A percentile compares a stretch with the other conserved stretches of the same genome.
phyloP scores from a whole-genome alignment of 2,329 filamentous ascomycete species.

The Sporothrix variecibatus region DNA sequence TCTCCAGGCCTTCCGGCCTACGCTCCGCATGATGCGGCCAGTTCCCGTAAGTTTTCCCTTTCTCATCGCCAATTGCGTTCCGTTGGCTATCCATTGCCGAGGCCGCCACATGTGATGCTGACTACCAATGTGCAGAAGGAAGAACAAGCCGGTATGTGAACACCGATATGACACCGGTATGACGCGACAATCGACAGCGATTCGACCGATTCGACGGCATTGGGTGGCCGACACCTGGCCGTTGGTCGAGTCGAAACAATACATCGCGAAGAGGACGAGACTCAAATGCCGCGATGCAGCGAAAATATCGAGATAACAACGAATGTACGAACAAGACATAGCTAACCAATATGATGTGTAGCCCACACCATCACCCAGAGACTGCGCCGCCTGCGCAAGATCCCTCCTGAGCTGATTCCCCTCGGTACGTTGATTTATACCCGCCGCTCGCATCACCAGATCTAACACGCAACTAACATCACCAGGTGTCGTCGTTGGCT shows the following conservation, averaged over 20 bases:
- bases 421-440: slow-evolving; percentile 66
- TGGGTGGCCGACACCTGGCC: neutral
- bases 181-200: neutral
- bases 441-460: slow-evolving; percentile 5
- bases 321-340: neutral
- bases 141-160: slow-evolving; percentile 65
- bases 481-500: slow-evolving; percentile 82
- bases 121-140: slow-evolving; percentile 55
- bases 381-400: slow-evolving; percentile 82
- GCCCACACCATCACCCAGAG: slow-evolving; percentile 97
- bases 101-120: slow-evolving; percentile 28
- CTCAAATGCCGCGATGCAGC: neutral
- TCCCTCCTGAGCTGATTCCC: slow-evolving; percentile 91
- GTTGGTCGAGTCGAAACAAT: neutral
- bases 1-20: slow-evolving; percentile 68
- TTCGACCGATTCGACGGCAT: neutral
- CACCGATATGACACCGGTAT: neutral
- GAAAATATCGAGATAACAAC: neutral
- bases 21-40: slow-evolving; percentile 67
- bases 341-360: slow-evolving; percentile 42
- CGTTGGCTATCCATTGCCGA: neutral
- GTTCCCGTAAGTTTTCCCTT: slow-evolving; percentile 64
- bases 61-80: neutral
- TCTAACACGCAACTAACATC: slow-evolving; percentile 1
- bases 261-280: neutral